Base-by-base conservation (phyloP, 2,329 filamentous ascomycete species). In the Sporothrix schenckii region DNA sequence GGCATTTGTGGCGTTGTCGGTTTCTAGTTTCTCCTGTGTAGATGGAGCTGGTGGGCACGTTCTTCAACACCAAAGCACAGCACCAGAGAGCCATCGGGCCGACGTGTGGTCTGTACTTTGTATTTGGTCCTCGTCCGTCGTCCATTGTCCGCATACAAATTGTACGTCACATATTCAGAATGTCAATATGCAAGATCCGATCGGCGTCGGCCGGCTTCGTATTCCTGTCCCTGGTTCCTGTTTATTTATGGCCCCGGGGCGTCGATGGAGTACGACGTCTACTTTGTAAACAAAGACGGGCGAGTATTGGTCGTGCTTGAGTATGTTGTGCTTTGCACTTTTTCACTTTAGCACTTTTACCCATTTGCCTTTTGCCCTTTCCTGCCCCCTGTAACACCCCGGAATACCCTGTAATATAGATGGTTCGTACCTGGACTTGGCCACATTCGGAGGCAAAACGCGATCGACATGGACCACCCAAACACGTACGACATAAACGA, bases 171-270 rank as follows among this genome's bases (percentile, higher is more conserved):
- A 30, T 30, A 30, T 4, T 30, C 34, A 34, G 34, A 49, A 27
- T 63, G 47, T 30, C 60, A 49, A 30, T 13, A 47, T 63, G 60
- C 60, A 63, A 19, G 60, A 63, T 49, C 41, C 41, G 60, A 47
- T 61, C 56, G 34, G 56, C 16, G 41, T 19, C 34, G 21, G 56
- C 21, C 56, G 19, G 39, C 34, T 44, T 60, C 56, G 56, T 60
- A 60, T 60, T 41, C 10, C 21, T 61, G n/a, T 41, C 44, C 34
- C 56, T n/a, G 11, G 56, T 61, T 19, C 19, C 44, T 61, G 56
- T 61, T 21, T 39, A 60, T 41, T 41, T 60, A 60, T 41, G 34
- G 56, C 34, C 9, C 34, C 7, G 34, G 34, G 7, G 34, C 19
- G 13, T 41, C 27, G 27, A 30, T 34, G 19, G 56, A 41, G 56